Base-by-base conservation (phyloP, 1,284 basidiomycete genomes). In the Xerocomus amazonicus region DNA sequence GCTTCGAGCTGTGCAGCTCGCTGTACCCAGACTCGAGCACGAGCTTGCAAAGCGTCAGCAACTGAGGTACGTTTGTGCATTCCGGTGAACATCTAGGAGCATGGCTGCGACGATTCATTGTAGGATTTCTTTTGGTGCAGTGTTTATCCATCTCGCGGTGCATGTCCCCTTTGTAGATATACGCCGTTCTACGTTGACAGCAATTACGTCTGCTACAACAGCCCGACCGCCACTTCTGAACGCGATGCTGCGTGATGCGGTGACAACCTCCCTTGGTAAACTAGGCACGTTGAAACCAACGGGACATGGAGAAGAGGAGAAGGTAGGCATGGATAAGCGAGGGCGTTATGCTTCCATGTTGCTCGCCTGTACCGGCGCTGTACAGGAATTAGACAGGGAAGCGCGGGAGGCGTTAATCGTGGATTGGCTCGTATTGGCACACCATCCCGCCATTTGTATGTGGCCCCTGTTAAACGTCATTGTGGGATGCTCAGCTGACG, bases 401-500 rank as follows among this genome's bases (percentile, higher is more conserved):
- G 53, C 72, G 9, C 69, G 73, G 39, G 78, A 81, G 52, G 59
- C 67, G 9, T 53, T 79, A 27, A 56, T 87, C 26, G 70, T 81
- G 4, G 75, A 86, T 28, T 72, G 83, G 43, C 55, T 92, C 12
- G 74, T 92, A 9, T 61, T 93, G 35, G 81, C 83, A 0, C 91
- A 95, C 66, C 91, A 95, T 67, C 76, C 80, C 6, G 70, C 77
- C 12, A 74, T 90, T 39, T 81, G 88, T 84, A 60, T 46, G 77
- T 43, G 13, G 9, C 4, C 6, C 8, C 9, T 23, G 12, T 6
- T 9, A 14, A 16, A 2, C 26, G 26, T 3, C 26, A 7, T 9
- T 6, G 29, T 9, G 3, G 7, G 17, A n/a, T 17, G 14, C 7
- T 10, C 32, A 7, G 14, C 4, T 39, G 36, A 34, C 23, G 16